These are phyloP conservation scores for Cydonia oblonga DNA, from an alignment of 331 rosid species.

Conservation along the genomic window DNA sequence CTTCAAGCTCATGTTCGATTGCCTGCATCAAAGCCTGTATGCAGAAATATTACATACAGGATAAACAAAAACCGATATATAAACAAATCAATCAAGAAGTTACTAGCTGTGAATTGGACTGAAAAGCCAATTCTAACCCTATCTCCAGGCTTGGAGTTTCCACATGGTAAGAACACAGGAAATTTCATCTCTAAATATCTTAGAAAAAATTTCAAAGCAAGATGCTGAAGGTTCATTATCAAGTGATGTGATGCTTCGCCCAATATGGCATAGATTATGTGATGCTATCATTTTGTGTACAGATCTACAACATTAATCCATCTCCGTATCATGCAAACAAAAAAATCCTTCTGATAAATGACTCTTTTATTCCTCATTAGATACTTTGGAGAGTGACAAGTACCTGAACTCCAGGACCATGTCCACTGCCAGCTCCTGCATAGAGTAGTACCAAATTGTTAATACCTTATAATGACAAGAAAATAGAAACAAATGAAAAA, in stretches of 20 bases:
- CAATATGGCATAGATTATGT: neutral
- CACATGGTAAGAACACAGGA: neutral
- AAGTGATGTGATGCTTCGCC: no score
- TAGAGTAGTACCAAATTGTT: conserved; percentile 7
- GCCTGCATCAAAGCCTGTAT: conserved; percentile 66
- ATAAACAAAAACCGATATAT: neutral
- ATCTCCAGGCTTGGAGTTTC: neutral
- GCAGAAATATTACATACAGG: neutral
- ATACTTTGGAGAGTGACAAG: neutral
- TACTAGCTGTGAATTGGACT: no score
- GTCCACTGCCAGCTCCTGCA: conserved; percentile 52
- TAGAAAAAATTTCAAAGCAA: neutral
- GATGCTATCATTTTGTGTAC: neutral
- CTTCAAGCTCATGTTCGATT: conserved; percentile 86
- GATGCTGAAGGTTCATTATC: neutral
- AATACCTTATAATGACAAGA: neutral
- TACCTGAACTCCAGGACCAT: conserved; percentile 82
- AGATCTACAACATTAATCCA: neutral
- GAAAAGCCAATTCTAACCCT: neutral
- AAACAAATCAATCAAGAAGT: neutral
- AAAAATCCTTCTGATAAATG: neutral
- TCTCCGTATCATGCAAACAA: neutral
- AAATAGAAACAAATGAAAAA: neutral
- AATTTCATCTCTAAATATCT: no score
- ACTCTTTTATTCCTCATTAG: neutral